These are phyloP conservation scores for Fusarium compactum DNA, from an alignment of 2,329 filamentous ascomycete species.

Conservation along the genomic window DNA sequence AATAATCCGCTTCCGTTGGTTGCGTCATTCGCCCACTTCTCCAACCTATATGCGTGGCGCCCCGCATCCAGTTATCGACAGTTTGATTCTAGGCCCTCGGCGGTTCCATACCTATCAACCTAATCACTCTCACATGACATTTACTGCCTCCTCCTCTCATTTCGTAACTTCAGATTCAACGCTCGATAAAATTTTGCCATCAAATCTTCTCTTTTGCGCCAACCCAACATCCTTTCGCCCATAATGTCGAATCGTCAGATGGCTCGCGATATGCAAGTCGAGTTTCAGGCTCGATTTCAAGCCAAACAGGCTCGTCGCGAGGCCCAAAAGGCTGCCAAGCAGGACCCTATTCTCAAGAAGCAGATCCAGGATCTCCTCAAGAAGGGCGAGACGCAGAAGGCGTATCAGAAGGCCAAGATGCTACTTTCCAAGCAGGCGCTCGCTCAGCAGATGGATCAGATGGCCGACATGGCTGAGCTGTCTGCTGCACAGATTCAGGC, in stretches of 20 bases:
- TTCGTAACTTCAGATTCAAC: not conserved
- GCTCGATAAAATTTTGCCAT: not conserved
- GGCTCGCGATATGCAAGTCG: constrained; percentile 71
- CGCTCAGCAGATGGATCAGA: constrained; percentile 72
- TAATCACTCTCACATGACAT: constrained; percentile 46
- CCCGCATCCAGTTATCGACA: constrained; percentile 32
- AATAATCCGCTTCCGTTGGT: constrained; percentile 34
- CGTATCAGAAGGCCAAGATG: constrained; percentile 73
- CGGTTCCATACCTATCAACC: constrained; percentile 31
- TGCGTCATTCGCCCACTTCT: constrained; percentile 42
- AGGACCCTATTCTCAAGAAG: constrained; percentile 71
- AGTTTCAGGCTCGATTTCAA: constrained; percentile 73
- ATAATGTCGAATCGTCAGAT: constrained; percentile 70
- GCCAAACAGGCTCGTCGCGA: constrained; percentile 72
- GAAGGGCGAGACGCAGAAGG: constrained; percentile 72
- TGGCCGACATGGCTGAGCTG: constrained; percentile 73
- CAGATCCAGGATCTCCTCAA: constrained; percentile 73
- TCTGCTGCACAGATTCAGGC: constrained; percentile 72
- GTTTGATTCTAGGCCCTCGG: constrained; percentile 37
- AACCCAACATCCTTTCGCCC: constrained; percentile 24
- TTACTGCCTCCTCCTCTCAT: constrained; percentile 7
- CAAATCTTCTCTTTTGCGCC: not conserved
- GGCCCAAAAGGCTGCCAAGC: constrained; percentile 70
- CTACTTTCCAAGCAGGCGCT: constrained; percentile 71
- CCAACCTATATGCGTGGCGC: constrained; percentile 28